Base-by-base conservation (phyloP, 2,329 filamentous ascomycete genomes). In the Zasmidium cellare region DNA sequence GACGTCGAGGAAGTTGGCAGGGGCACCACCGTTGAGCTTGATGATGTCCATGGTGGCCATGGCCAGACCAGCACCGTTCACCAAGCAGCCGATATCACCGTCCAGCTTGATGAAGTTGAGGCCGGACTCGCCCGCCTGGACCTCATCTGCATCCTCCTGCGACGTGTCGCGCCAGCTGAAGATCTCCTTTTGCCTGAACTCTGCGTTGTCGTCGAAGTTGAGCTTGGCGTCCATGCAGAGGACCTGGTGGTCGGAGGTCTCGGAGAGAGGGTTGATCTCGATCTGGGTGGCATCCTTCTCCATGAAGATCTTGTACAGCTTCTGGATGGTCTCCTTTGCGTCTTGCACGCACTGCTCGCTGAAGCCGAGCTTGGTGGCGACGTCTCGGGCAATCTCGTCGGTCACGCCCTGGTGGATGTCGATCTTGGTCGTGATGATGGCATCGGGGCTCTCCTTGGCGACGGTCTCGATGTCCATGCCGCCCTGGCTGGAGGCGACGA, bases 21-120 rank as follows among this genome's bases (percentile, higher is more conserved):
- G 94, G 74, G 86, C 83, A 65, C 94, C 94, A 69, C 94, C 94
- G 81, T 97, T 99, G 64, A 99, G 86, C 87, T 99, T 97, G 86
- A 99, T 99, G 78, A 99, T 97, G 79, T 99, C 94, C 94, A 99
- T 99, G 76, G 94, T 99, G 64, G 94, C 94, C 94, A 99, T 99
- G 80, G 94, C 94, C 67, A 99, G 89, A 82, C 94, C 94, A 72
- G 94, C 94, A 76, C 94, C 94, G 82, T 99, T 99, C 82, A 99
- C 94, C 60, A 97, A 84, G 83, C 94, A 99, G 79, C 94, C 94
- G 76, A 99, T 99, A 76, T 99, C 94, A 76, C 94, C 94, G 75
- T 97, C 94, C 62, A 99, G 89, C 87, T 99, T 99, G 85, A 99
- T 99, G 83, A 99, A 99, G 87, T 99, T 99, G 68, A 99, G 87